These are phyloP conservation scores for Crithidia thermophila DNA, from an alignment of 208 protist species.

Conservation along the genomic window DNA sequence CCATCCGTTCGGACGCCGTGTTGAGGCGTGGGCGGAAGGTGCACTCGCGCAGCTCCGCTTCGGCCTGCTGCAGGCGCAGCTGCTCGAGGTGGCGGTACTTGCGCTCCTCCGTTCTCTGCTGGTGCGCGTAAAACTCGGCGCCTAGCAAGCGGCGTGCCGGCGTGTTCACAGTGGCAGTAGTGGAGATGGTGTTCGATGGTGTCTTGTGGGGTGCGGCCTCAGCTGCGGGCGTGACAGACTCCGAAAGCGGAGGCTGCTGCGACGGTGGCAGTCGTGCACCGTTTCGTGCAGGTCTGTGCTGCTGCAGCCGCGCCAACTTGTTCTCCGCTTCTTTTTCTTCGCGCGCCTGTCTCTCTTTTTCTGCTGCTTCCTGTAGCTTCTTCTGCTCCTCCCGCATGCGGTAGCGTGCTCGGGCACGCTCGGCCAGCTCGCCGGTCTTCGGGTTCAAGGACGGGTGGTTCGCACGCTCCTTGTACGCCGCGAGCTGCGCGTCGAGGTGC, in stretches of 20 bases:
- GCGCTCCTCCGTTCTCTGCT: slow-evolving; percentile 27
- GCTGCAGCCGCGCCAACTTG: too few relatives aligned
- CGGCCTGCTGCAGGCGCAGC: slow-evolving; percentile 28
- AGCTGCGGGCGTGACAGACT: too few relatives aligned
- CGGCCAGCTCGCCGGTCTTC: slow-evolving; percentile 35
- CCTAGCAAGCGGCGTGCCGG: not conserved
- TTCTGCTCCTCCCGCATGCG: slow-evolving; percentile 16
- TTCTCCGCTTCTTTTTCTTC: too few relatives aligned
- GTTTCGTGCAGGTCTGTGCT: too few relatives aligned
- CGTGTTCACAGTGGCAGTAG: not conserved
- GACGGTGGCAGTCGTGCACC: too few relatives aligned
- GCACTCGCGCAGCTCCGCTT: slow-evolving; percentile 39
- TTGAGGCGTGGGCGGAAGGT: slow-evolving; percentile 51
- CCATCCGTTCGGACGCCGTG: slow-evolving; percentile 17
- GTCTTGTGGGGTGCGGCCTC: too few relatives aligned
- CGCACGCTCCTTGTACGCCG: slow-evolving; percentile 6
- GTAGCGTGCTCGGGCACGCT: slow-evolving; percentile 33
- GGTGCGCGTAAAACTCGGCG: slow-evolving; percentile 37
- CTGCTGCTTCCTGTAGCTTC: not conserved
- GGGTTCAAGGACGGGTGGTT: slow-evolving; percentile 15
- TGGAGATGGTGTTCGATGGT: too few relatives aligned
- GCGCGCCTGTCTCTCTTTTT: not conserved
- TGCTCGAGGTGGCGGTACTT: slow-evolving; percentile 26
- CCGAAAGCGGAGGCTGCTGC: too few relatives aligned
- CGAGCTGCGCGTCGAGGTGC: slow-evolving; percentile 8